Conservation (phyloP, 2,329 filamentous ascomycete genomes). For the Aspergillus fumigatus region DNA sequence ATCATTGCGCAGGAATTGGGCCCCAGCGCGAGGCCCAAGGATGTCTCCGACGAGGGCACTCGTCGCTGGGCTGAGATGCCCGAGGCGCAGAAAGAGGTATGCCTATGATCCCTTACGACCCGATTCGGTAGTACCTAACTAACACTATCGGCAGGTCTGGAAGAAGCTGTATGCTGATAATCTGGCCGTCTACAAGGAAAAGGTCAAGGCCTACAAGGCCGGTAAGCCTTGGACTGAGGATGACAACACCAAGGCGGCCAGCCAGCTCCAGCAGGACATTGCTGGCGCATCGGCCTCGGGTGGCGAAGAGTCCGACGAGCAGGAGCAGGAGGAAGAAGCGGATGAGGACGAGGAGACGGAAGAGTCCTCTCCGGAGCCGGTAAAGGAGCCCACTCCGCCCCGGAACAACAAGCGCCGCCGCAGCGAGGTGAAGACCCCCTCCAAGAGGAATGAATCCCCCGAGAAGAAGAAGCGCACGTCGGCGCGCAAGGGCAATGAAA, state of each 20-base stretch:
- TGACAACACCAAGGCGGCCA: slow-evolving; percentile 39
- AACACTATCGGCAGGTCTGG: slow-evolving; percentile 43
- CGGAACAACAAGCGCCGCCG: slow-evolving; percentile 43
- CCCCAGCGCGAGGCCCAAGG: slow-evolving; percentile 71
- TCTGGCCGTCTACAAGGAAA: slow-evolving; percentile 53
- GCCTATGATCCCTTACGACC: slow-evolving; percentile 6
- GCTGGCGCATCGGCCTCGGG: slow-evolving; percentile 31
- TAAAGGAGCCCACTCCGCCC: slow-evolving; percentile 41
- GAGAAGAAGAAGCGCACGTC: slow-evolving; percentile 28
- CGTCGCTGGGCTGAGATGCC: slow-evolving; percentile 78
- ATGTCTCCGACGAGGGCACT: slow-evolving; percentile 82
- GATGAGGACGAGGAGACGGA: slow-evolving; percentile 26
- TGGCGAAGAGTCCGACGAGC: slow-evolving; percentile 30
- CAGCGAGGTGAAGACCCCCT: slow-evolving; percentile 33
- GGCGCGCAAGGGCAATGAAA: slow-evolving; percentile 24
- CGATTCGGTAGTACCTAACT: not conserved
- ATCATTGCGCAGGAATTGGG: slow-evolving; percentile 78
- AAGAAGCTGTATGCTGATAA: slow-evolving; percentile 55
- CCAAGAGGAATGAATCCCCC: slow-evolving; percentile 35
- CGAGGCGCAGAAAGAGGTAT: slow-evolving; percentile 65
- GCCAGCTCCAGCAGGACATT: slow-evolving; percentile 40
- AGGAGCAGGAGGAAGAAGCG: slow-evolving; percentile 21
- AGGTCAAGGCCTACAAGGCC: slow-evolving; percentile 54
- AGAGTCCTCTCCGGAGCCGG: slow-evolving; percentile 34
- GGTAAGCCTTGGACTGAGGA: slow-evolving; percentile 42